Evolutionary conservation across 73 alveolate species (phyloP), one percentile per base, ranked within the genome.

Genomic region (Blepharisma stoltei): DNA sequence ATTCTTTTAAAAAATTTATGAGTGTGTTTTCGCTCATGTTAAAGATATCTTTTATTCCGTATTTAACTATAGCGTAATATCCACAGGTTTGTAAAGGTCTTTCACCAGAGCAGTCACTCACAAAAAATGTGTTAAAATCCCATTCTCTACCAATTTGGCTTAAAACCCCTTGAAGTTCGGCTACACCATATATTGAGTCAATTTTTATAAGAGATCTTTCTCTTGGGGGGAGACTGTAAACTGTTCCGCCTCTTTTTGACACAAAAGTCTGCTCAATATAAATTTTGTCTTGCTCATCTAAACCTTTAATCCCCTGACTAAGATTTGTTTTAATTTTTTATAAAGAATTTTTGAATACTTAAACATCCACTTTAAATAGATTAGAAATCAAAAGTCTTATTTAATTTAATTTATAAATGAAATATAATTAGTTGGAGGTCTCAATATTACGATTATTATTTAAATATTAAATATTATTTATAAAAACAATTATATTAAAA

Each of bases 81-180:
- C 67, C 79, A 14, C 11, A 14, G 2, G 45, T 53, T 5, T 11
- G 14, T 11, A 69, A 38, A 9, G 79, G 67, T 14, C 23, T 20
- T 14, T 25, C 65, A 18, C 41, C 14, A 7, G 75, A 14, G 55
- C 55, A 69, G 4, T 46, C 65, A 18, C 54, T 9, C 4, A 69
- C 55, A 53, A 69, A 69, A 43, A 69, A 69, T 9, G 65, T 46
- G 79, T 69, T 43, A 43, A 69, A 69, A 25, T 69, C 27, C 79
- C 79, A 69, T n/a, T 69, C 65, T n/a, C 1, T 25, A 5, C 79
- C 60, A 0, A 69, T 69, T n/a, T 25, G 79, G 1, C n/a, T 11
- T n/a, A 69, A 43, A 20, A 69, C n/a, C 2, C 65, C 65, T 44
- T 38, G 55, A 44, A 69, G 65, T 5, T 69, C 79, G 5, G 60